phyloP scores from a whole-genome alignment of 306 rosid species.

The Vicia sativa region DNA sequence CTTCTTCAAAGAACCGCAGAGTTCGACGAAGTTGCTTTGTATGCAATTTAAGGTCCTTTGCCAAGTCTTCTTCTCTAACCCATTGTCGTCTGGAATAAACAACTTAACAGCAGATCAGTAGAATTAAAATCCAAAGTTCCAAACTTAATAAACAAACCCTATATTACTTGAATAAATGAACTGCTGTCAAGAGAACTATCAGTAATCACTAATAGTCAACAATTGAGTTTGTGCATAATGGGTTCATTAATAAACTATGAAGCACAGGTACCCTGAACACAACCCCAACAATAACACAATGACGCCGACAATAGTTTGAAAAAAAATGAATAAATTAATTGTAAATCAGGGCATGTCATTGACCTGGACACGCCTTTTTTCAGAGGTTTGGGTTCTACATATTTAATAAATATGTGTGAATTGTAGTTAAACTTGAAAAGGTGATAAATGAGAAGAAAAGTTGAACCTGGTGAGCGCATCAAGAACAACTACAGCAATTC shows the following conservation, averaged over 20 bases:
- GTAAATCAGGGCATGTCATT: too few relatives aligned
- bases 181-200: not conserved
- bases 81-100: conserved; percentile 75
- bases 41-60: conserved; percentile 92
- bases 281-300: too few relatives aligned
- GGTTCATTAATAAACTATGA: too few relatives aligned
- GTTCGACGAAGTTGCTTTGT: conserved; percentile 90
- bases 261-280: too few relatives aligned
- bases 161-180: not conserved
- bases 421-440: not conserved
- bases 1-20: conserved; percentile 86
- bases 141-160: conserved; percentile 1
- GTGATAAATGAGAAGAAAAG: not conserved
- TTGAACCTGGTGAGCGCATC: conserved; percentile 91
- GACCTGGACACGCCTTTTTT: too few relatives aligned
- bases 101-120: not conserved
- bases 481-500: conserved; percentile 99
- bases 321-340: too few relatives aligned
- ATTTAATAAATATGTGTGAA: not conserved
- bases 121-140: conserved; percentile 21
- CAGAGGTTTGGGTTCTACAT: too few relatives aligned
- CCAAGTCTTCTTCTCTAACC: conserved; percentile 97
- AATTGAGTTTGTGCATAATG: too few relatives aligned
- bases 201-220: not conserved
- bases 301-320: too few relatives aligned